A percentile compares a stretch with the other conserved stretches of the same genome.
phyloP scores from a whole-genome alignment of 2,329 filamentous ascomycete genomes.

The Penicillium sp. region DNA sequence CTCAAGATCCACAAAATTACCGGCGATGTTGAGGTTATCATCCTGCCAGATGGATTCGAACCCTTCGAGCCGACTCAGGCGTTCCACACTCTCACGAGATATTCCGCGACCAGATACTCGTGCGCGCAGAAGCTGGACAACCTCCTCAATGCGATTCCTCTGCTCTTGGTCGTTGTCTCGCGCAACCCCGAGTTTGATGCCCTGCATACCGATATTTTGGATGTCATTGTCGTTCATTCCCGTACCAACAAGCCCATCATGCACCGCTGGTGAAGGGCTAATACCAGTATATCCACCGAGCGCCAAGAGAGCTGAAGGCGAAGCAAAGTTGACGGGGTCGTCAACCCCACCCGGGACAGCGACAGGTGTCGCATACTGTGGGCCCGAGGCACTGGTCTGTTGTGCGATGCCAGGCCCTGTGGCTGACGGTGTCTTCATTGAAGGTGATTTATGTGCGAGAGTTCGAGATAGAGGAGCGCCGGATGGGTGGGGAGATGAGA shows the following conservation, averaged over 20 bases:
- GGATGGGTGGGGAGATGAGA: slow-evolving; percentile 44
- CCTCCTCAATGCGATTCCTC: slow-evolving; percentile 40
- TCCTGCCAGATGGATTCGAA: slow-evolving; percentile 49
- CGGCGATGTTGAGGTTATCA: slow-evolving; percentile 45
- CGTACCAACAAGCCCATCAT: slow-evolving; percentile 36
- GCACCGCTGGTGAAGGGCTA: slow-evolving; percentile 39
- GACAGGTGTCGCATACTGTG: slow-evolving; percentile 45
- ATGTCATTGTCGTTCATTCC: slow-evolving; percentile 41
- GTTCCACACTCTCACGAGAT: slow-evolving; percentile 43
- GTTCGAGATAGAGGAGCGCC: slow-evolving; percentile 40
- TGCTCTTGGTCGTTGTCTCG: slow-evolving; percentile 44
- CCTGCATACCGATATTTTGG: slow-evolving; percentile 39
- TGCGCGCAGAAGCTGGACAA: slow-evolving; percentile 40
- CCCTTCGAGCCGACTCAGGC: slow-evolving; percentile 42
- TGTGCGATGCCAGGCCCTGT: slow-evolving; percentile 37
- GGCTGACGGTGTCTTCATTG: slow-evolving; percentile 43
- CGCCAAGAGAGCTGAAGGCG: slow-evolving; percentile 44
- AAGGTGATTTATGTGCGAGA: slow-evolving; percentile 46
- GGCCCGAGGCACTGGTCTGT: slow-evolving; percentile 36
- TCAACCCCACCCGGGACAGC: slow-evolving; percentile 38
- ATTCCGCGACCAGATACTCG: slow-evolving; percentile 44
- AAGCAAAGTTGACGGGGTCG: slow-evolving; percentile 44
- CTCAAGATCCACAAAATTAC: slow-evolving; percentile 47
- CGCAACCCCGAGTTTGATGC: slow-evolving; percentile 34
- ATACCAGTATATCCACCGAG: slow-evolving; percentile 44